phyloP scores from a whole-genome alignment of 78 protist genomes.

The Dictyostelium brefeldianum region DNA sequence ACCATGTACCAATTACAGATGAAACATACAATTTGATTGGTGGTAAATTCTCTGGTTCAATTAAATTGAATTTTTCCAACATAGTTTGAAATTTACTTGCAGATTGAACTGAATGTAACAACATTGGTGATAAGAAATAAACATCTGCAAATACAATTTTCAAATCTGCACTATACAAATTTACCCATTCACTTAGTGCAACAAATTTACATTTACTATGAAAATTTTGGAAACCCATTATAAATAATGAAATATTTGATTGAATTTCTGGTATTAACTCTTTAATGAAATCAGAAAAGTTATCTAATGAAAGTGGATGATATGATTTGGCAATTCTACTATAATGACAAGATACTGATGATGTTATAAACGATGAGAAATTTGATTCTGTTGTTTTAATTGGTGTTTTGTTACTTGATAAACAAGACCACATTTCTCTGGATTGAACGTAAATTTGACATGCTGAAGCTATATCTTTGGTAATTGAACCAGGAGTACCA shows the following conservation, averaged over 20 bases:
- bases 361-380: conserved; percentile 31
- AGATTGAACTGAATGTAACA: conserved; percentile 62
- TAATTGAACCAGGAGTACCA: neutral
- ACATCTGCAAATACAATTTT: conserved; percentile 56
- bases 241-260: neutral
- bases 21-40: conserved; percentile 37
- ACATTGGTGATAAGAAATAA: conserved; percentile 63
- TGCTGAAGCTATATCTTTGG: conserved; percentile 26
- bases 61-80: conserved; percentile 13
- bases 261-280: conserved; percentile 28
- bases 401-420: neutral
- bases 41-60: conserved; percentile 45
- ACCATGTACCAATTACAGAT: conserved; percentile 53
- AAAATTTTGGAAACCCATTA: conserved; percentile 7
- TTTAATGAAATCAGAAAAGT: conserved; percentile 45
- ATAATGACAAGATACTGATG: conserved; percentile 66
- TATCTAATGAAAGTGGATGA: conserved; percentile 50
- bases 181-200: conserved; percentile 36
- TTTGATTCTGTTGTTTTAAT: conserved; percentile 20
- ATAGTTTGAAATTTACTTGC: conserved; percentile 43
- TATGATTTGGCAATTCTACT: conserved; percentile 17
- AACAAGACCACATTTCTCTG: conserved; percentile 66
- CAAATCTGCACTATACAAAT: conserved; percentile 37
- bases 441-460: conserved; percentile 62
- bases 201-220: neutral